Evolutionary conservation across 2,329 filamentous ascomycete species (phyloP).

Genomic region (Scytalidium lignicola): DNA sequence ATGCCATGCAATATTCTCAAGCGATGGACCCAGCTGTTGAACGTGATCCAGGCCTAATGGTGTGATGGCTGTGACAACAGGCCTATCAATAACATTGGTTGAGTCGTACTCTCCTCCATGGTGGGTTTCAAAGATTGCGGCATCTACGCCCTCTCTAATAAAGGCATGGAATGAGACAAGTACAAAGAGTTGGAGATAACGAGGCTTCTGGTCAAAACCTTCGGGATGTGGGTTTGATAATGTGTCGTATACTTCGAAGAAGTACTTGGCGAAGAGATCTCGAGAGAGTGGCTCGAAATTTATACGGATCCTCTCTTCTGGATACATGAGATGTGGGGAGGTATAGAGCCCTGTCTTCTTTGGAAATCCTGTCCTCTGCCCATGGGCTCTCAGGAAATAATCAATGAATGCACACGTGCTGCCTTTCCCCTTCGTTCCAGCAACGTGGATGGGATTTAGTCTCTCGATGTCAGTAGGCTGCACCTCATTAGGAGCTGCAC

Average conservation of each 20-base stretch:
- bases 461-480: constrained; percentile 31
- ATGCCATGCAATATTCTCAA: constrained; percentile 66
- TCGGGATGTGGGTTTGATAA: constrained; percentile 26
- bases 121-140: constrained; percentile 60
- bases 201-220: constrained; percentile 43
- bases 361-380: constrained; percentile 20
- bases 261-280: constrained; percentile 54
- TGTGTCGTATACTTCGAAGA: constrained; percentile 60
- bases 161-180: constrained; percentile 63
- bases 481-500: constrained; percentile 42
- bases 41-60: constrained; percentile 64
- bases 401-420: constrained; percentile 63
- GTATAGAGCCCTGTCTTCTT: constrained; percentile 54
- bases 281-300: constrained; percentile 51
- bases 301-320: constrained; percentile 60
- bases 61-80: constrained; percentile 54
- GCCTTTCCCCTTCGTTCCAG: constrained; percentile 70
- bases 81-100: constrained; percentile 57
- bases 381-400: constrained; percentile 52
- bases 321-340: constrained; percentile 60
- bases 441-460: constrained; percentile 62
- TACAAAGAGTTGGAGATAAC: constrained; percentile 55
- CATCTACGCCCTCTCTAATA: constrained; percentile 54
- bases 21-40: constrained; percentile 51
- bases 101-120: constrained; percentile 63